These are phyloP conservation scores for Cyclocybe aegerita DNA, from an alignment of 768 basidiomycete species.

Conservation along the genomic window DNA sequence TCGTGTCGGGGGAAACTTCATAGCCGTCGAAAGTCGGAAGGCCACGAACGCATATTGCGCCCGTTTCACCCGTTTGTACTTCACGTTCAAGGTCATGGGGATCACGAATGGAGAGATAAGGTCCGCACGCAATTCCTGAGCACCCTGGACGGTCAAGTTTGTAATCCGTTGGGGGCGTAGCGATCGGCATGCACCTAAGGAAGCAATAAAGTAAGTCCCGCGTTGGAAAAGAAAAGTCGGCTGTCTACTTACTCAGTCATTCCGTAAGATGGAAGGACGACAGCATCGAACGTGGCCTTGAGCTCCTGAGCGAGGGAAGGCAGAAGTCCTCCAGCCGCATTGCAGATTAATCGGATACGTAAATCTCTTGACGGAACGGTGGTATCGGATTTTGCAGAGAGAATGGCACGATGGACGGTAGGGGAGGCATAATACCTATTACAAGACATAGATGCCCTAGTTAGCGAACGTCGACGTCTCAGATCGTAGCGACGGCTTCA, in stretches of 20 bases:
- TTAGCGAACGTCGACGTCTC: slow-evolving; percentile 1
- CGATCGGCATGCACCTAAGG: slow-evolving; percentile 49
- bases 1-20: slow-evolving; percentile 43
- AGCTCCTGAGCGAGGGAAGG: slow-evolving; percentile 51
- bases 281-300: slow-evolving; percentile 48
- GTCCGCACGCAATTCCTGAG: slow-evolving; percentile 48
- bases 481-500: slow-evolving; percentile 4
- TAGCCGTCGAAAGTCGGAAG: slow-evolving; percentile 54
- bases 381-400: slow-evolving; percentile 33
- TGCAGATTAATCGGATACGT: slow-evolving; percentile 45
- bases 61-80: slow-evolving; percentile 38
- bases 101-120: slow-evolving; percentile 42
- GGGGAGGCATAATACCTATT: slow-evolving; percentile 51
- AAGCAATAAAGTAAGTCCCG: slow-evolving; percentile 2
- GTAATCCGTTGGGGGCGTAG: slow-evolving; percentile 42
- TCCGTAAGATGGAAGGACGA: slow-evolving; percentile 59
- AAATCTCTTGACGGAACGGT: slow-evolving; percentile 31
- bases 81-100: slow-evolving; percentile 34
- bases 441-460: slow-evolving; percentile 3
- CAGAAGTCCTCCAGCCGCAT: slow-evolving; percentile 52
- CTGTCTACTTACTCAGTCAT: slow-evolving; percentile 45
- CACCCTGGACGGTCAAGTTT: slow-evolving; percentile 45
- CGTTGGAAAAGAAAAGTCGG: slow-evolving; percentile 1
- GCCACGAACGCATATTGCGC: slow-evolving; percentile 55
- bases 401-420: slow-evolving; percentile 50